A percentile compares a stretch with the other conserved stretches of the same genome.
Conservation (phyloP, 2,329 filamentous ascomycete genomes). For the Ramichloridium luteum region DNA sequence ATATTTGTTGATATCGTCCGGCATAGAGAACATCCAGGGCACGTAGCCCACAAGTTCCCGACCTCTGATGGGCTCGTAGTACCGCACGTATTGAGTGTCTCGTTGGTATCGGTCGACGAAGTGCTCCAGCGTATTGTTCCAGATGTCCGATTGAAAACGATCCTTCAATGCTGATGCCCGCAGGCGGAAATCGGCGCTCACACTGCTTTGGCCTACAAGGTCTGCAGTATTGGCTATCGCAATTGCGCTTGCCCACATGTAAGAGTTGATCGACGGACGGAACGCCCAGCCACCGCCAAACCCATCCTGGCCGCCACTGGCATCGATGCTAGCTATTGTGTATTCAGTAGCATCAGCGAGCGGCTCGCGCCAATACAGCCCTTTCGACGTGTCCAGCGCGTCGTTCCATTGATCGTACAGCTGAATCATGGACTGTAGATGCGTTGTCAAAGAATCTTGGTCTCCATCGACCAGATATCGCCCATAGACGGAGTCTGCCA, state of each 20-base stretch:
- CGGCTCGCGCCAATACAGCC: slow-evolving; percentile 33
- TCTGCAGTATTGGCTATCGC: slow-evolving; percentile 31
- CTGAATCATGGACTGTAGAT: slow-evolving; percentile 27
- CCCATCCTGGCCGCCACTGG: slow-evolving; percentile 29
- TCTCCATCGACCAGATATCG: slow-evolving; percentile 33
- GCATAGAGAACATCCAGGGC: slow-evolving; percentile 33
- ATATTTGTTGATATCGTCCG: slow-evolving; percentile 28
- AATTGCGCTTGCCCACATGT: slow-evolving; percentile 32
- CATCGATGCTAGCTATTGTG: slow-evolving; percentile 34
- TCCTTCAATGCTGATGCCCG: slow-evolving; percentile 26
- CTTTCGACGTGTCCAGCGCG: slow-evolving; percentile 28
- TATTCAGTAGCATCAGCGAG: slow-evolving; percentile 35
- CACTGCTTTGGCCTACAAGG: slow-evolving; percentile 18
- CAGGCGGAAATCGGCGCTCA: slow-evolving; percentile 11
- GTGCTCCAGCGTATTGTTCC: slow-evolving; percentile 33
- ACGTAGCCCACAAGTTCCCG: slow-evolving; percentile 34
- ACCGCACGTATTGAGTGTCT: slow-evolving; percentile 28
- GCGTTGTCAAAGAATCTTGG: slow-evolving; percentile 19
- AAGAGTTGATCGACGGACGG: slow-evolving; percentile 34
- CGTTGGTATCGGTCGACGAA: slow-evolving; percentile 34
- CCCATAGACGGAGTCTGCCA: slow-evolving; percentile 30
- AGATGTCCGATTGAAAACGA: slow-evolving; percentile 29
- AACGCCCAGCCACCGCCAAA: slow-evolving; percentile 32
- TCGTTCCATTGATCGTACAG: slow-evolving; percentile 30
- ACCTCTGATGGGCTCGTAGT: slow-evolving; percentile 31